Base-by-base conservation (phyloP, 2,329 filamentous ascomycete genomes). In the Aspergillus neotritici region DNA sequence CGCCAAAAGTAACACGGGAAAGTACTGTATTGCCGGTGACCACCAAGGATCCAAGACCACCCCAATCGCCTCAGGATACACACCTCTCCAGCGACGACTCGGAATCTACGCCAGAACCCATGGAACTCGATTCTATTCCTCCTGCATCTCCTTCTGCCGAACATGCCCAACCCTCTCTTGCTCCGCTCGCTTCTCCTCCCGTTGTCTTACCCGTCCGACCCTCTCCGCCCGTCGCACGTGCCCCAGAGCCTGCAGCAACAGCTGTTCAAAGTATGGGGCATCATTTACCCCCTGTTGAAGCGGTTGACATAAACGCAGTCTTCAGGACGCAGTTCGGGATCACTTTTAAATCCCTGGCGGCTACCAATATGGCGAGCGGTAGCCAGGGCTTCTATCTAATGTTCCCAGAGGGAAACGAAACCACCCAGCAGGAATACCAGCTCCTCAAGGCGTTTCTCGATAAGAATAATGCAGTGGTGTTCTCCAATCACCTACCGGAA, bases 371-470 rank as follows among this genome's bases (percentile, higher is more conserved):
- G 6, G 25, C 36, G 33, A 37, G 3, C 47, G 48, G 10, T 21
- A 33, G 1, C 54, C 57, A 4, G 52, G 55, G 7, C 53, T 66
- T 69, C 31, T 69, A 64, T 46, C 43, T 69, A 17, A 52, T 59
- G 44, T 66, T 61, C 34, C 66, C 65, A 5, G 29, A 37, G 1
- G 49, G 49, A 5, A 50, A 57, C 25, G 40, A 34, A 16, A 37
- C 47, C 9, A 40, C 41, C 7, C 34, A 51, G 9, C 37, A 31
- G 1, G 64, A 68, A 31, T 57, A 51, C 36, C 21, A 58, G n/a
- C 28, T 59, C 4, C 31, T 66, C 2, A 35, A 56, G 9, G 37
- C 47, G 7, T 58, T 54, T 21, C 47, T 66, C 15, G 56, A 62
- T 12, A 43, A 40, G 0, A 48, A 59, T 13, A 54, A 57, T 29